These are phyloP conservation scores for Discostella stelligeroides DNA, from an alignment of 108 stramenopile genomes.

Conservation along the genomic window DNA sequence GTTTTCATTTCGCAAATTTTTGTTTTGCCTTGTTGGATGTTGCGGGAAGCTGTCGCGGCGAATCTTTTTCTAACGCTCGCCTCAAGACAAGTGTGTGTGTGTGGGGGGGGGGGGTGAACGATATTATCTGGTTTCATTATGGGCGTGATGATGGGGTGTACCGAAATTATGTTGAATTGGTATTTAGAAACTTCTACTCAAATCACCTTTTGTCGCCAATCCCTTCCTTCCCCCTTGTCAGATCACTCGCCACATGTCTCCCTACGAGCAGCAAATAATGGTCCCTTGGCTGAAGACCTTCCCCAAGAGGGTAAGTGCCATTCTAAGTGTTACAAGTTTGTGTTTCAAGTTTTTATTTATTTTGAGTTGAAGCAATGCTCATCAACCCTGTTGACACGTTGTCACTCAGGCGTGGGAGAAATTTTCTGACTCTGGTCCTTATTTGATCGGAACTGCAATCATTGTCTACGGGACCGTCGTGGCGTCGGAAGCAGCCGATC, in stretches of 20 bases:
- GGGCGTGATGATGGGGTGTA: too few relatives aligned
- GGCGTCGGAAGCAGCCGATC: constrained; percentile 45
- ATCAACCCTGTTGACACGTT: constrained; percentile 3
- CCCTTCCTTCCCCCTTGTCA: constrained; percentile 20
- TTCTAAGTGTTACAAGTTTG: too few relatives aligned
- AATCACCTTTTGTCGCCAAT: constrained; percentile 3
- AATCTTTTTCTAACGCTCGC: constrained; percentile 3
- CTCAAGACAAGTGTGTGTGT: too few relatives aligned
- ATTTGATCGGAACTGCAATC: constrained; percentile 38
- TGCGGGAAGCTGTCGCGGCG: not conserved
- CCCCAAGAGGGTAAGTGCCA: constrained; percentile 65
- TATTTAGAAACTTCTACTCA: not conserved
- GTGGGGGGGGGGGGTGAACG: too few relatives aligned
- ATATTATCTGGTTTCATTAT: too few relatives aligned
- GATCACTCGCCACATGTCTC: constrained; percentile 82
- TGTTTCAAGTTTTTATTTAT: too few relatives aligned
- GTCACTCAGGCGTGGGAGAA: constrained; percentile 47
- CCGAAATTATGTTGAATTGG: too few relatives aligned
- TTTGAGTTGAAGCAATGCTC: not conserved
- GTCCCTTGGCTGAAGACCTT: constrained; percentile 80
- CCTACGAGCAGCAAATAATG: constrained; percentile 74
- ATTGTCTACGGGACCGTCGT: constrained; percentile 50
- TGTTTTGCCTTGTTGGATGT: not conserved
- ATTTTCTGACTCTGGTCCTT: constrained; percentile 53
- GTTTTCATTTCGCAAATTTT: constrained; percentile 18